Percentiles rank a stretch among this genome's conserved stretches.
Evolutionary conservation across 2,329 filamentous ascomycete genomes (phyloP).

Genomic region (Diaporthe australafricana): DNA sequence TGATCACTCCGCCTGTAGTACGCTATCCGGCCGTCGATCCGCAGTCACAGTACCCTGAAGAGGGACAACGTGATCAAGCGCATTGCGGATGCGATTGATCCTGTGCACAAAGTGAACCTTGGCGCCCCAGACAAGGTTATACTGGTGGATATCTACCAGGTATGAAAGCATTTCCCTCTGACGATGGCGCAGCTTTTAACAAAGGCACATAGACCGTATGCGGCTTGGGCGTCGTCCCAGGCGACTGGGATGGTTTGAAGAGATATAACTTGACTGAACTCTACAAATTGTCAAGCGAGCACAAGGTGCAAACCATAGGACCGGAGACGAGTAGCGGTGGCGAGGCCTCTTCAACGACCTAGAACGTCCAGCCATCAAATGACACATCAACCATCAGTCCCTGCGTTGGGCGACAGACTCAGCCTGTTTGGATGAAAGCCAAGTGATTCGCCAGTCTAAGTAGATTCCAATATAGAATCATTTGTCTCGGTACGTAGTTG

Average conservation of each 20-base stretch:
- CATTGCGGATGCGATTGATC: slow-evolving; percentile 74
- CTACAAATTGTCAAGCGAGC: slow-evolving; percentile 57
- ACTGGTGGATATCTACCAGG: slow-evolving; percentile 84
- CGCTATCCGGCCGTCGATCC: slow-evolving; percentile 83
- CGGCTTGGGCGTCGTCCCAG: slow-evolving; percentile 82
- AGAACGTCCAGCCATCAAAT: background rate
- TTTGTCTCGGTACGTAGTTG: background rate
- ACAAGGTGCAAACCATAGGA: background rate
- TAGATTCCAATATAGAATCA: no score
- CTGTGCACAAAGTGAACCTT: slow-evolving; percentile 81
- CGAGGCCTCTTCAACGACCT: background rate
- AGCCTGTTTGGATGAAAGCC: background rate
- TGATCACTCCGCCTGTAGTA: slow-evolving; percentile 64
- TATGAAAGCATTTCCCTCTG: slow-evolving; percentile 47
- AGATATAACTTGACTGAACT: slow-evolving; percentile 83
- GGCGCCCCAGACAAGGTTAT: slow-evolving; percentile 82
- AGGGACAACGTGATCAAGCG: slow-evolving; percentile 77
- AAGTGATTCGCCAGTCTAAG: no score
- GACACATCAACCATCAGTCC: background rate
- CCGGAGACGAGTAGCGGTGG: slow-evolving; percentile 19
- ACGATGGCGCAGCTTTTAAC: background rate
- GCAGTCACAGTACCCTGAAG: slow-evolving; percentile 77
- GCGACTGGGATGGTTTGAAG: slow-evolving; percentile 80
- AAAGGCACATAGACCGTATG: slow-evolving; percentile 69
- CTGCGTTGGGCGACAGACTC: background rate